A percentile compares a stretch with the other conserved stretches of the same genome.
These are phyloP conservation scores for Prinsepia uniflora DNA, from an alignment of 306 rosid species.

Conservation along the genomic window DNA sequence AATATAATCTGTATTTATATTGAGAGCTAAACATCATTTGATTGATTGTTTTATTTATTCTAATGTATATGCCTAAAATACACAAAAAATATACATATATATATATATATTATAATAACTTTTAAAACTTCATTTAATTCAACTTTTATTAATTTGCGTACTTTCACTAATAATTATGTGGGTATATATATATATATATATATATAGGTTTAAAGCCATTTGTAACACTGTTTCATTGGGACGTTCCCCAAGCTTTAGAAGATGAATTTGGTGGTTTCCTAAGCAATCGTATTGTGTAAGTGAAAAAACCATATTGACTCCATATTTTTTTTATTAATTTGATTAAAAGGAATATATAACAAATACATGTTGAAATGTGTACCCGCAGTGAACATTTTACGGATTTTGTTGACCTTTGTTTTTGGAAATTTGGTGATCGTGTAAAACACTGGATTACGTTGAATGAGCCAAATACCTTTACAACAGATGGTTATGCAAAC, in stretches of 20 bases:
- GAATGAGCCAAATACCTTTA: not conserved
- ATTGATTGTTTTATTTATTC: too few species aligned
- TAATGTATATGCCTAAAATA: too few species aligned
- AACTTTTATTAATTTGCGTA: not conserved
- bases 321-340: too few species aligned
- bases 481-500: not conserved
- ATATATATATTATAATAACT: too few species aligned
- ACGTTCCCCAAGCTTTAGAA: not conserved
- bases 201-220: not conserved
- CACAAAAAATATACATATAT: too few species aligned
- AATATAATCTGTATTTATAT: too few species aligned
- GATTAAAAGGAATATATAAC: too few species aligned
- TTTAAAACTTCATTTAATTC: too few species aligned
- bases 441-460: not conserved
- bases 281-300: not conserved
- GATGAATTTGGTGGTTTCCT: not conserved
- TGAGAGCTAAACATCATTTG: too few species aligned
- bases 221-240: not conserved
- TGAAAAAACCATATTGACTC: not conserved
- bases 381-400: not conserved
- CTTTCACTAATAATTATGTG: too few species aligned
- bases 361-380: not conserved
- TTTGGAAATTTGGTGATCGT: not conserved
- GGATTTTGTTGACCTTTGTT: not conserved
- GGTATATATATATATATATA: too few species aligned